phyloP scores from a whole-genome alignment of 345 rosid species.

The Rhodamnia rubescens region DNA sequence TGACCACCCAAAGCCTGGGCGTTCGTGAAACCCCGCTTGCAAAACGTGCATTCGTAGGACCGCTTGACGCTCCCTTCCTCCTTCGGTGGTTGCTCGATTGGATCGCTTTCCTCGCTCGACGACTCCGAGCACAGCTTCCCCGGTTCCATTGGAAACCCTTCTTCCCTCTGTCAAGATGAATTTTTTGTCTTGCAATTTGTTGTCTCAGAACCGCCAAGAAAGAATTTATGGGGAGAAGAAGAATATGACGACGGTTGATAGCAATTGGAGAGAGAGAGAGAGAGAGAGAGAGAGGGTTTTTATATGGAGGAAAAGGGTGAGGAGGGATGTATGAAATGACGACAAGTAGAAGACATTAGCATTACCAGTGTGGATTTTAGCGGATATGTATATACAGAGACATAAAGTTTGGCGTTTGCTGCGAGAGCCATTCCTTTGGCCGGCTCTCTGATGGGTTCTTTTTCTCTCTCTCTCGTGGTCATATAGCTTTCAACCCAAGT shows the following conservation, averaged over 20 bases:
- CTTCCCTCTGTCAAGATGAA: background rate
- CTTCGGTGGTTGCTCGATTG: constrained; percentile 3
- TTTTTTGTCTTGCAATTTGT: background rate
- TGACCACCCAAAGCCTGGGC: constrained; percentile 96
- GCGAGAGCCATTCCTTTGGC: background rate
- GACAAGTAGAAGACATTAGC: background rate
- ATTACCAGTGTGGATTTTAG: background rate
- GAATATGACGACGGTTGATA: background rate
- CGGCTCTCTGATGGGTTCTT: background rate
- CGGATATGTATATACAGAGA: background rate
- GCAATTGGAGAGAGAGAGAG: background rate
- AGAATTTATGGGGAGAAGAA: background rate
- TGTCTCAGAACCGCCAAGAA: background rate
- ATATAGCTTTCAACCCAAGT: background rate
- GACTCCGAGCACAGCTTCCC: background rate
- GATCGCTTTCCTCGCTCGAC: constrained; percentile 20
- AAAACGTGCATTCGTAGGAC: constrained; percentile 58
- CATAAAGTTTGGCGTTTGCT: background rate
- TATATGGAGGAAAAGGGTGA: background rate
- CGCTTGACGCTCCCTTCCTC: constrained; percentile 22
- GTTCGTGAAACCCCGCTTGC: constrained; percentile 91
- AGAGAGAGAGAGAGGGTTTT: background rate
- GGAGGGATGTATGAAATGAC: background rate
- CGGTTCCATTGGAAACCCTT: background rate
- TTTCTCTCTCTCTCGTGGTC: background rate